Evolutionary conservation across 1,284 basidiomycete genomes (phyloP), one percentile per base, ranked within the genome.

Genomic region (Athelia sp.): DNA sequence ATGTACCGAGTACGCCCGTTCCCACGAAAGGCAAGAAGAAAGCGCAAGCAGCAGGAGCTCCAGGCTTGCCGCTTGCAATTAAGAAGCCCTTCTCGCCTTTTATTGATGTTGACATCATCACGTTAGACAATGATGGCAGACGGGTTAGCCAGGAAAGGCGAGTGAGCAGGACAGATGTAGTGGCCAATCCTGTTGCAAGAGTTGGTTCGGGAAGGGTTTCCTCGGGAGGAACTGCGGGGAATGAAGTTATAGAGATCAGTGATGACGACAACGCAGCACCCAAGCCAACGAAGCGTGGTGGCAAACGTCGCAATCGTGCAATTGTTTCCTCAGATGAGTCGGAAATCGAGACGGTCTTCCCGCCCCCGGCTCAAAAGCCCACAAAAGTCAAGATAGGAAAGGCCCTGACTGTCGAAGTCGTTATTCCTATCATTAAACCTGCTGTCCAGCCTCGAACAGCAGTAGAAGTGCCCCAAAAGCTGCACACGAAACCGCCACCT

Each of bases 61-160:
- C 68, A 49, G 51, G 54, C 17, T 62, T 60, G 0, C 61, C 69
- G 2, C 59, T 49, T 56, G 48, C 58, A 62, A 51, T 40, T 57
- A 63, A 17, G 54, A 74, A 74, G 52, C 63, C 68, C 14, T 65
- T 68, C 35, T 69, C 73, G 3, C 75, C 79, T 1, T 67, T 76
- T 18, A 70, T 87, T 11, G 70, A 82, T 45, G 71, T 88, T 43
- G 84, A 89, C 35, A 88, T 90, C 43, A 68, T 81, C 32, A 66
- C 84, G 36, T 51, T 87, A 22, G 85, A 88, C 58, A 70, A 76
- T 19, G 60, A 69, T 36, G 87, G 85, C 10, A 70, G 66, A 47
- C 75, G 68, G 34, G 52, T 87, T 44, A 76, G 73, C 52, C 73
- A 79, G 58, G 85, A 88, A 35, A 64, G 69, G 50, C 67, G 81